A percentile compares a stretch with the other conserved stretches of the same genome.
These are phyloP conservation scores for Stylosanthes scabra DNA, from an alignment of 331 rosid genomes.

Conservation along the genomic window DNA sequence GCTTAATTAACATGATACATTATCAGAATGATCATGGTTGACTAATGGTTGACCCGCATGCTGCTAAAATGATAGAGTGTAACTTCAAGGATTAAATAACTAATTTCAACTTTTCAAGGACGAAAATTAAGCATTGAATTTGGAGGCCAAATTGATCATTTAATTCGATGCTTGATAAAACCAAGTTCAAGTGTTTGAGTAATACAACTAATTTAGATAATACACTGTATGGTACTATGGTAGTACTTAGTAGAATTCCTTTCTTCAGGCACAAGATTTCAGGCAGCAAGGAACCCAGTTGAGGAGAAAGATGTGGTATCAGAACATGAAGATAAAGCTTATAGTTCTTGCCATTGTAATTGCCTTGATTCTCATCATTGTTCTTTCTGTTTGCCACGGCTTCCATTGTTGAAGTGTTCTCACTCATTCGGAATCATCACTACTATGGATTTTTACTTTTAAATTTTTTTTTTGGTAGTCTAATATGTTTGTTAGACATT, in stretches of 20 bases:
- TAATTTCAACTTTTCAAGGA: too few relatives aligned
- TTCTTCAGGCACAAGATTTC: conserved; percentile 78
- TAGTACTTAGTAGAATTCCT: not conserved
- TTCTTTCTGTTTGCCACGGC: conserved; percentile 70
- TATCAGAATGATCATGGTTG: too few relatives aligned
- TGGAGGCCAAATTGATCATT: too few relatives aligned
- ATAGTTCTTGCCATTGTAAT: conserved; percentile 71
- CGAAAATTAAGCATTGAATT: too few relatives aligned
- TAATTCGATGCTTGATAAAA: too few relatives aligned
- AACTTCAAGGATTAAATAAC: too few relatives aligned
- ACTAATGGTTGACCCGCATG: too few relatives aligned
- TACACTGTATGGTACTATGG: not conserved
- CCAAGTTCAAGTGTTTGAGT: conserved; percentile 15
- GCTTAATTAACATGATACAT: too few relatives aligned
- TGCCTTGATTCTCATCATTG: conserved; percentile 72
- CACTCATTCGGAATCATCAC: not conserved
- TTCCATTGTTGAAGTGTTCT: conserved; percentile 50
- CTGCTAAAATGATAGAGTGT: too few relatives aligned
- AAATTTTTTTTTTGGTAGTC: conserved; percentile 16
- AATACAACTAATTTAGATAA: not conserved
- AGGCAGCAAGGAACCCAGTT: conserved; percentile 75
- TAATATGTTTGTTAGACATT: conserved; percentile 19
- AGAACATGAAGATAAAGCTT: conserved; percentile 86
- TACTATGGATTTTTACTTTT: not conserved
- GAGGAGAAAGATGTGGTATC: conserved; percentile 84